A percentile compares a stretch with the other conserved stretches of the same genome.
These are phyloP conservation scores for Fusarium transvaalense DNA, from an alignment of 2,329 filamentous ascomycete species.

Conservation along the genomic window DNA sequence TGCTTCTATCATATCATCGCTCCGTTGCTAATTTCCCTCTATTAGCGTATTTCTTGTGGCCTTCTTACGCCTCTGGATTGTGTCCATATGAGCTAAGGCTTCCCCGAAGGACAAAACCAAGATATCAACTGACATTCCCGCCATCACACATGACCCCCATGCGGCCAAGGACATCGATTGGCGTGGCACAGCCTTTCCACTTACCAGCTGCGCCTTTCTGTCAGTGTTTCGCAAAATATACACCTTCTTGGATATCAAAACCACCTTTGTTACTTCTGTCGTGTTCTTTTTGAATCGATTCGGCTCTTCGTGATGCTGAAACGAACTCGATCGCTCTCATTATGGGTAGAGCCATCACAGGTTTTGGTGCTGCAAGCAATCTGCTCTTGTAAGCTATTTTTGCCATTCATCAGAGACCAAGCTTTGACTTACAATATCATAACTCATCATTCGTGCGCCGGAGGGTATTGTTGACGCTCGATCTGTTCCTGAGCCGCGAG, in stretches of 20 bases:
- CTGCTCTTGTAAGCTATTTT: slow-evolving; percentile 53
- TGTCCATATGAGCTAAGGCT: neutral
- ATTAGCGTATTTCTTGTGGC: slow-evolving; percentile 21
- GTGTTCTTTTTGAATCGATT: slow-evolving; percentile 51
- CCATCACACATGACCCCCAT: slow-evolving; percentile 51
- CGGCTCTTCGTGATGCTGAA: slow-evolving; percentile 49
- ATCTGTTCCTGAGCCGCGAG: slow-evolving; percentile 59
- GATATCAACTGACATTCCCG: slow-evolving; percentile 53
- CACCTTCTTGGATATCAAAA: slow-evolving; percentile 55
- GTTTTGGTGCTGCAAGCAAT: slow-evolving; percentile 62
- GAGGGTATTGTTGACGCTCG: slow-evolving; percentile 54
- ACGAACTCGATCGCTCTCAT: slow-evolving; percentile 62
- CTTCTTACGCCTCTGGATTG: neutral
- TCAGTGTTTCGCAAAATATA: slow-evolving; percentile 57
- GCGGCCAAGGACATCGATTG: slow-evolving; percentile 49
- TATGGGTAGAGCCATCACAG: slow-evolving; percentile 64
- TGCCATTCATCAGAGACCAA: neutral
- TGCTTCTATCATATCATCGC: neutral
- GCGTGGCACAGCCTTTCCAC: slow-evolving; percentile 54
- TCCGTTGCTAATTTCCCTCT: slow-evolving; percentile 16
- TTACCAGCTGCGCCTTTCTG: slow-evolving; percentile 55
- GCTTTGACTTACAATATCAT: neutral
- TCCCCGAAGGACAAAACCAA: slow-evolving; percentile 53
- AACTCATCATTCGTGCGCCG: slow-evolving; percentile 30
- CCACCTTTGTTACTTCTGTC: slow-evolving; percentile 44